phyloP scores from a whole-genome alignment of 129 eudicot genomes.

The Rutidosis leptorrhynchoides region DNA sequence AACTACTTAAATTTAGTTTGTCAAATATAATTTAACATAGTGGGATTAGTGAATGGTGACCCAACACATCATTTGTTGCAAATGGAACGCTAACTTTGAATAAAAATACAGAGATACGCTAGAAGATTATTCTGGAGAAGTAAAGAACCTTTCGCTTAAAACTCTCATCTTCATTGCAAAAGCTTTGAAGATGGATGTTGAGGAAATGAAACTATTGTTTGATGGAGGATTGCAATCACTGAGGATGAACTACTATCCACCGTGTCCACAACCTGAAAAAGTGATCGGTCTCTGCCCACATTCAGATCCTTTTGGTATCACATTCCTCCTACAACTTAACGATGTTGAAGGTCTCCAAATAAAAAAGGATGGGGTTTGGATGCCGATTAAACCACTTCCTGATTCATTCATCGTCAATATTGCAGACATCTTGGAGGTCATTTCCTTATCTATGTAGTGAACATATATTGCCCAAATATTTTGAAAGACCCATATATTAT shows the following conservation, averaged over 20 bases:
- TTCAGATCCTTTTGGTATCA: slow-evolving; percentile 33
- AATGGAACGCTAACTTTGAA: not conserved
- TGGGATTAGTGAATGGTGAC: too few species aligned
- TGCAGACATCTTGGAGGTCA: slow-evolving; percentile 26
- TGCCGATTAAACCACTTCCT: slow-evolving; percentile 33
- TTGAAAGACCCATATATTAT: too few species aligned
- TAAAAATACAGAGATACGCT: slow-evolving; percentile 36
- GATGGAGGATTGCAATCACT: slow-evolving; percentile 37
- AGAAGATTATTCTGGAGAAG: slow-evolving; percentile 38
- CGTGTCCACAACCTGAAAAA: slow-evolving; percentile 47
- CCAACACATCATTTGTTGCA: too few species aligned
- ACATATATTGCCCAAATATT: too few species aligned
- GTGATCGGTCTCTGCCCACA: slow-evolving; percentile 44
- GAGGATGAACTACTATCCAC: slow-evolving; percentile 31
- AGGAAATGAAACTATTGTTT: slow-evolving; percentile 27
- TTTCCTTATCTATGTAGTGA: not conserved
- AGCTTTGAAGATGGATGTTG: slow-evolving; percentile 18
- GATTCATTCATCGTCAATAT: slow-evolving; percentile 24
- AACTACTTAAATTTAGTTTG: too few species aligned
- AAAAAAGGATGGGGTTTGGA: slow-evolving; percentile 31
- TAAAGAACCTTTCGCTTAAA: slow-evolving; percentile 27
- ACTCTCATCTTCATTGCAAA: slow-evolving; percentile 25
- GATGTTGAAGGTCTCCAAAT: slow-evolving; percentile 17
- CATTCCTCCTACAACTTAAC: slow-evolving; percentile 36
- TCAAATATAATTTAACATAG: too few species aligned